phyloP scores from a whole-genome alignment of 2,329 filamentous ascomycete species.

The Fusarium nodosum region DNA sequence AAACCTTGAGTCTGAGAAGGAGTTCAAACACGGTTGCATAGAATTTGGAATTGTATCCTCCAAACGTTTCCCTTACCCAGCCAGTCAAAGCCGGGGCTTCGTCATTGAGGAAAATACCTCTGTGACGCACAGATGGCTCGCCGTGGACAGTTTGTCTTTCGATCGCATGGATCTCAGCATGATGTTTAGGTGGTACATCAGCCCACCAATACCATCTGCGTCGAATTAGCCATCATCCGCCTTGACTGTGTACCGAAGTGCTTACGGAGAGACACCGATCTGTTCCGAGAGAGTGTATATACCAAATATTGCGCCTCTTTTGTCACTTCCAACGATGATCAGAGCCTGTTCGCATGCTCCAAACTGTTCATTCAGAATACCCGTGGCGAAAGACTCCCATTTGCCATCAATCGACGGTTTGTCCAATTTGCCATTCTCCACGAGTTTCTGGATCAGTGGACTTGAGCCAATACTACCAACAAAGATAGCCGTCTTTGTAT shows the following conservation, averaged over 20 bases:
- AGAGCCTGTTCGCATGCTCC: neutral
- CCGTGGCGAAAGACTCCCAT: constrained; percentile 35
- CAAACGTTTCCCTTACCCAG: constrained; percentile 66
- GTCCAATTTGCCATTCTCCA: neutral
- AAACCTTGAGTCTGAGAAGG: constrained; percentile 43
- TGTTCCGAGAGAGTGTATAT: constrained; percentile 36
- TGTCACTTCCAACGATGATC: constrained; percentile 26
- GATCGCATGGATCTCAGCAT: constrained; percentile 6
- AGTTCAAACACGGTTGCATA: constrained; percentile 75
- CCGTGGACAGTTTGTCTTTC: constrained; percentile 51
- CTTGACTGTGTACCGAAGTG: fast-evolving
- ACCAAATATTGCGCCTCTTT: constrained; percentile 32
- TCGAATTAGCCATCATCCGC: fast-evolving
- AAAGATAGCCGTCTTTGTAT: neutral
- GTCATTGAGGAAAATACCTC: constrained; percentile 74
- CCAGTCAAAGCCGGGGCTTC: constrained; percentile 62
- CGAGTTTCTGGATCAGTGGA: neutral
- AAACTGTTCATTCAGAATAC: neutral
- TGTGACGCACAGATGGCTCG: constrained; percentile 69
- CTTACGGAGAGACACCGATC: constrained; percentile 39
- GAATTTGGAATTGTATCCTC: constrained; percentile 68
- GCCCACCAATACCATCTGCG: constrained; percentile 46
- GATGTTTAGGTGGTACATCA: constrained; percentile 28
- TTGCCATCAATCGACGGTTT: constrained; percentile 1
- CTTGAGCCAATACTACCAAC: constrained; percentile 22